These are phyloP conservation scores for Phaeomoniella chlamydospora DNA, from an alignment of 2,329 filamentous ascomycete genomes.

Conservation along the genomic window DNA sequence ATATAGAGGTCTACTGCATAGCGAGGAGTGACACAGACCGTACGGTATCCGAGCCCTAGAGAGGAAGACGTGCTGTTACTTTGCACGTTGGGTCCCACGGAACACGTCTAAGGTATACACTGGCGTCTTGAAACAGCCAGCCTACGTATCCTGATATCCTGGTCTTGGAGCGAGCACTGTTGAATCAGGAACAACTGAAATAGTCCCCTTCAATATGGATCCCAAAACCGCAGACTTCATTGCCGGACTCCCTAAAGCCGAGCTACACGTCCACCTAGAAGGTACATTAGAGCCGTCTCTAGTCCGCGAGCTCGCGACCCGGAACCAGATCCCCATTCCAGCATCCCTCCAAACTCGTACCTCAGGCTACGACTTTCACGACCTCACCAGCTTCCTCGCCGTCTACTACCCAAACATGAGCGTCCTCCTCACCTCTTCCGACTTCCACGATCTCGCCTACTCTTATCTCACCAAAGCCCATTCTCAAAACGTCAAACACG, in stretches of 20 bases:
- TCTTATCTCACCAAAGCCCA: slow-evolving; percentile 55
- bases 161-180: no score
- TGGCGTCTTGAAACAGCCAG: no score
- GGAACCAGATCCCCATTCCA: slow-evolving; percentile 9
- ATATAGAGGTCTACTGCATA: no score
- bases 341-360: slow-evolving; percentile 5
- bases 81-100: no score
- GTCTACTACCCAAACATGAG: slow-evolving; percentile 69
- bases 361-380: slow-evolving; percentile 8
- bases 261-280: slow-evolving; percentile 10
- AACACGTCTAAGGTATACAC: no score
- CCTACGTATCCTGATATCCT: no score
- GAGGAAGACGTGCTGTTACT: no score
- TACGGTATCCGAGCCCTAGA: no score
- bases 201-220: no score
- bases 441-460: slow-evolving; percentile 60
- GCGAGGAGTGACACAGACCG: no score
- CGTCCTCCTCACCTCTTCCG: slow-evolving; percentile 47
- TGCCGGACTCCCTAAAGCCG: slow-evolving; percentile 9
- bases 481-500: slow-evolving; percentile 52
- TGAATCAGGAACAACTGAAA: no score
- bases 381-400: slow-evolving; percentile 42
- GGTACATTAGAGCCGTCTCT: slow-evolving; percentile 8
- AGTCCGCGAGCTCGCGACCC: slow-evolving; percentile 6
- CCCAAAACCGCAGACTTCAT: slow-evolving; percentile 6